phyloP scores from a whole-genome alignment of 257 asterid genomes.

The Handroanthus guayacan region DNA sequence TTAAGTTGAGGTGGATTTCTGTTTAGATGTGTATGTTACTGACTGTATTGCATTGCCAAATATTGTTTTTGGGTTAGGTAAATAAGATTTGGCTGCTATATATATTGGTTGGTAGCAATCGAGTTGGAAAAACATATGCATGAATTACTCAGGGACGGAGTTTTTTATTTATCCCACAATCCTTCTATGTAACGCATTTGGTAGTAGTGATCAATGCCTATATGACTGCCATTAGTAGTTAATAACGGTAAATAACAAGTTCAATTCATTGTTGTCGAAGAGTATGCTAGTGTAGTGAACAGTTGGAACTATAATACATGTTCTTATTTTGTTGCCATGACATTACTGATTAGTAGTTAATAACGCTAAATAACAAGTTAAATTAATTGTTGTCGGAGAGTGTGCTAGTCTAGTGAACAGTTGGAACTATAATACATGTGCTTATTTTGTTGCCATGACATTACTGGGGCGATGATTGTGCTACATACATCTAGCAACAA shows the following conservation, averaged over 20 bases:
- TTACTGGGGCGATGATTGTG: background rate
- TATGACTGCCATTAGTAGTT: background rate
- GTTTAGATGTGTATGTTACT: background rate
- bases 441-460: background rate
- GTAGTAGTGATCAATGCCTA: background rate
- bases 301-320: too few relatives aligned
- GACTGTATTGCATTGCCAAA: background rate
- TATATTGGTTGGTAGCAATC: background rate
- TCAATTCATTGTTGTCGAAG: constrained; percentile 8
- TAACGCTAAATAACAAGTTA: too few relatives aligned
- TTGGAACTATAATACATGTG: constrained; percentile 9
- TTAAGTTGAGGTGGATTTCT: background rate
- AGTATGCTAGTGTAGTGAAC: constrained; percentile 6
- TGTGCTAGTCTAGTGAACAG: background rate
- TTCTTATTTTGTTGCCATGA: too few relatives aligned
- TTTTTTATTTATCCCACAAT: background rate
- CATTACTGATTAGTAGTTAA: too few relatives aligned
- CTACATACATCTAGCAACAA: background rate
- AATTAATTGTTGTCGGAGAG: too few relatives aligned
- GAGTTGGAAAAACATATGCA: constrained; percentile 6
- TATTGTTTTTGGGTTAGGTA: background rate
- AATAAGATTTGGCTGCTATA: background rate
- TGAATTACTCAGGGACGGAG: background rate
- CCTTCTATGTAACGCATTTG: background rate
- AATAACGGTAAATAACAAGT: background rate